Evolutionary conservation across 371 early-diverging fungal species (phyloP), one percentile per base, ranked within the genome.

Genomic region (Mortierella sp.): DNA sequence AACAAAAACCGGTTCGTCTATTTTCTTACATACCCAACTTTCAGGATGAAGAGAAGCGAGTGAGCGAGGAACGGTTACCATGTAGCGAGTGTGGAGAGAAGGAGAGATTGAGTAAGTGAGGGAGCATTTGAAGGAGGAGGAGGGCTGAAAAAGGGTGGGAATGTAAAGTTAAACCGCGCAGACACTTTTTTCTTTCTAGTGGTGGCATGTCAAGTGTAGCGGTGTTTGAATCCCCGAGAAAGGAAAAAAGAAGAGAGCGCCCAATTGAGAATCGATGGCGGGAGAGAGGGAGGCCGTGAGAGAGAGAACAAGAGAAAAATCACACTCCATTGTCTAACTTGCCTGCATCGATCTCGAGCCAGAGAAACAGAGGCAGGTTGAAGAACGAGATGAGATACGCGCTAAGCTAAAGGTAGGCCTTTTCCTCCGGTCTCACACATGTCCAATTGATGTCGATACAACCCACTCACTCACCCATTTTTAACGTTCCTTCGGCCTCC

Each of bases 201-300:
- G 50, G 48, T 71, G 11, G 69, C 40, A 53, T 21, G 53, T 21
- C 34, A 64, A 21, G 37, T 4, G 37, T 19, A 37, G 64, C 64
- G 37, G 34, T 37, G 5, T 34, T 64, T 64, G 64, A 64, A 37
- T 64, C 64, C 64, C 37, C 37, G 21, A 64, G 64, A 64, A 64
- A 37, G 37, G 37, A 37, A 64, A 64, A 61, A 59, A 61, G 31
- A 31, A 31, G 8, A 3, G 64, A 37, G 64, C 64, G 16, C 37
- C 21, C 64, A 34, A 34, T 34, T 31, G 64, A 37, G 37, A 37
- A 34, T 31, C 37, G 16, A 34, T 34, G 64, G 37, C 37, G 31
- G 16, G 31, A 37, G 21, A 59, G 59, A 53, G 24, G 43, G 43
- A 40, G 43, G 43, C 43, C 43, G 43, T 53, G 61, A 61, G 37